Evolutionary conservation across 441 rosid genomes (phyloP), one percentile per base, ranked within the genome.

Genomic region (Adansonia rubrostipa): DNA sequence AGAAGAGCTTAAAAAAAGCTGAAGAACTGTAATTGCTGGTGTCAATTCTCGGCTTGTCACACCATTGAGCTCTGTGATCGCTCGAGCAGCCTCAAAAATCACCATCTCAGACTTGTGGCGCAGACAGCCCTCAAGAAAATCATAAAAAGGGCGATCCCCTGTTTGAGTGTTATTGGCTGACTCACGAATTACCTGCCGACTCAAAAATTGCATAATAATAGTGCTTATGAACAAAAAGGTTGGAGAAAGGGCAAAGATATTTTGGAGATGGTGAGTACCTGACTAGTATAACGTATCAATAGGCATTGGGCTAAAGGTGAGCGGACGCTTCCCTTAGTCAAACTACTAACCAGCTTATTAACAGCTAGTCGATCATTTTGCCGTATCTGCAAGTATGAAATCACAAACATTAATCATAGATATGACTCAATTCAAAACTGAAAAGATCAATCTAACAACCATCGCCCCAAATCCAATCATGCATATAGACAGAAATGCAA

Each of bases 81-180:
- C 98, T 81, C 97, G 90, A 78, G 99, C 99, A 82, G 98, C 97
- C 89, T 94, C 99, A 87, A 94, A 91, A 80, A 93, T 93, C 77
- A 94, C 99, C 98, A 94, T 94, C 88, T 96, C 99, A 67, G 98
- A 91, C 87, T 94, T 94, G 80, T 94, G 98, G 80, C 98, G 93
- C 79, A 96, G 86, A 79, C 99, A 94, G 82, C 93, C 87, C 89
- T 96, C 99, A 77, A 96, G 90, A 85, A 92, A 96, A 71, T 94
- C 99, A 92, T 93, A 96, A 79, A 96, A 94, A 45, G 98, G 99
- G 74, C 99, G 94, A 78, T 96, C 98, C 47, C 97, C 97, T 24
- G 96, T 82, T 85, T 92, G 98, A 63, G 87, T 79, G 80, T 84
- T 92, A 82, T 77, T 80, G 77, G 94, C 82, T 76, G 96, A 87